Base-by-base conservation (phyloP, 352 stramenopile genomes). In the Phytophthora tubulina region DNA sequence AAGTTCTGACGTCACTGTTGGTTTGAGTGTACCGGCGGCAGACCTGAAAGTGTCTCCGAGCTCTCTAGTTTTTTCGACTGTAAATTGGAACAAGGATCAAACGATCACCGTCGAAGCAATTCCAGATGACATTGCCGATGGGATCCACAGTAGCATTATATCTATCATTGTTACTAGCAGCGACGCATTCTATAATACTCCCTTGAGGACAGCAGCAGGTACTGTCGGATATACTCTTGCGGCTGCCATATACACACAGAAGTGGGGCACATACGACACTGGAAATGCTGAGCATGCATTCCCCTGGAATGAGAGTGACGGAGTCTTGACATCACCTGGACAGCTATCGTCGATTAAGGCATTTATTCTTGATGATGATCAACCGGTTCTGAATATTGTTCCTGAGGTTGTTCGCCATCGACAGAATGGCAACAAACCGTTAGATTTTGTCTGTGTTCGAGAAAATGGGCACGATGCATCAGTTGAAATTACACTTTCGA, bases 351-450 rank as follows among this genome's bases (percentile, higher is more conserved):
- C 44, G 1, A 46, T 92, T 33, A 59, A 73, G 1, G 75, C 48
- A 7, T 92, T 80, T 57, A 78, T 87, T 38, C 66, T 94, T 2
- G 84, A 91, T 62, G 74, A 90, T 49, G 73, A 90, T 38, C 81
- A 82, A 17, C 63, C 76, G 5, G 70, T 73, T n/a, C 30, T 91
- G 15, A 17, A 67, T 5, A 7, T 90, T 17, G 3, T 27, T 7
- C 77, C 80, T 1, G 86, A 94, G 44, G 8, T n/a, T 27, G 44
- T 84, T 35, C 75, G 76, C 1, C 68, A 88, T 44, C 36, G 56
- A 2, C 79, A 79, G 39, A 63, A 68, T 17, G 55, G 68, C 15
- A 36, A 6, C 33, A 59, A 48, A 15, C 73, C 81, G 9, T 35
- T 50, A 10, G 76, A 75, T 41, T 81, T 81, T 39, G 80, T 91